Evolutionary conservation across 2,329 filamentous ascomycete genomes (phyloP), one percentile per base, ranked within the genome.

Genomic region (Talaromyces sp.): DNA sequence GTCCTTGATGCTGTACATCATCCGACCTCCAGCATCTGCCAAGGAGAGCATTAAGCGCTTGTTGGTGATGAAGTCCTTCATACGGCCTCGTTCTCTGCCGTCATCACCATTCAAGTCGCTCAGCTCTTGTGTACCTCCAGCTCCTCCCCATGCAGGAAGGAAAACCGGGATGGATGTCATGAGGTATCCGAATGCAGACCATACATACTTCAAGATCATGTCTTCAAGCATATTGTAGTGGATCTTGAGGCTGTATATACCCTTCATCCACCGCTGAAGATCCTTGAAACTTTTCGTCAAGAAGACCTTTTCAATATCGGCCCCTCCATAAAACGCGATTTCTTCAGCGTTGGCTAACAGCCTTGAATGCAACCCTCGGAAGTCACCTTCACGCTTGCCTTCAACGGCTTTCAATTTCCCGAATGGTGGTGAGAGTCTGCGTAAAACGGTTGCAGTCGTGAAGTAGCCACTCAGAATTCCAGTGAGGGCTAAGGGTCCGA

Each of bases 1-100:
- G 72, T 99, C 96, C 78, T 99, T 99, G 81, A 99, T 96, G 66
- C 91, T 95, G 81, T 99, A 99, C 95, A 99, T 99, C 92, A 99
- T 97, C 54, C 95, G 86, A 28, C 93, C 93, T 64, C 95, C 95
- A 1, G 95, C 95, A 76, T 99, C 95, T 9, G 95, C 95, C 40
- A 99, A 84, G 16, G 93, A 98, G 35, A 99, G 84, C 95, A 99
- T 98, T 42, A 99, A 87, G 4, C 95, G 88, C 77, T 99, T 98
- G 80, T 99, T 99, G 12, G 95, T 99, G 77, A 99, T 97, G 77
- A 99, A 99, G 37, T 96, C 92, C 79, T 96, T 95, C 91, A 98
- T 99, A 44, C 96, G 91, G 62, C 88, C 87, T 54, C 90, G 86
- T 75, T 96, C 91, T 31, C 89, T 85, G 42, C 72, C 70, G 21